Percentiles rank a stretch among this genome's conserved stretches.
Evolutionary conservation across 176 grass and related monocot genomes (phyloP).

Genomic region (Lolium multiflorum): DNA sequence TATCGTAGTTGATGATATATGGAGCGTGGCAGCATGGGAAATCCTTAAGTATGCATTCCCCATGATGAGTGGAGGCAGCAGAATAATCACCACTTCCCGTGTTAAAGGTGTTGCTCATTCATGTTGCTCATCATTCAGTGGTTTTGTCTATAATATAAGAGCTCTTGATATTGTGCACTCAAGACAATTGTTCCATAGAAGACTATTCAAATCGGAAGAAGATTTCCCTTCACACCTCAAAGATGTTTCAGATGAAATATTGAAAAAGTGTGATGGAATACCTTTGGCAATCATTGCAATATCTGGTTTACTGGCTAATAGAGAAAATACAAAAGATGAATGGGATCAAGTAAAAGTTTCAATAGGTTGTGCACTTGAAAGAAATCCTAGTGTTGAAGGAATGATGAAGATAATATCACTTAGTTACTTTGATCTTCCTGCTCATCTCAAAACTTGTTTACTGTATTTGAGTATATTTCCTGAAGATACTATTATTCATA

Average conservation of each 20-base stretch:
- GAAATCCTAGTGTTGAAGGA: background rate
- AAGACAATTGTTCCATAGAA: no score
- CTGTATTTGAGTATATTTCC: slow-evolving; percentile 20
- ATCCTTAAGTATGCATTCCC: no score
- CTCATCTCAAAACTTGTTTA: no score
- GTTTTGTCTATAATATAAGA: no score
- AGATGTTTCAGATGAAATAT: background rate
- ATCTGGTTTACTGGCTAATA: background rate
- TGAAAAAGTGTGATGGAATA: background rate
- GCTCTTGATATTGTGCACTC: no score
- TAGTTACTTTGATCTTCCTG: background rate
- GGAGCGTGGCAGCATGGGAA: no score
- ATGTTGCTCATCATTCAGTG: no score
- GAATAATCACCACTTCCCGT: no score
- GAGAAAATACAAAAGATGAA: background rate
- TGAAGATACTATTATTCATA: background rate
- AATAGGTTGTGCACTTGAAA: background rate
- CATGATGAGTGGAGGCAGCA: no score
- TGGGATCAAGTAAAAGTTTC: background rate
- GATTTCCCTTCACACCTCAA: background rate
- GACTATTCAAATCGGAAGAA: no score
- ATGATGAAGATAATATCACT: background rate
- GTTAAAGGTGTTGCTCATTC: no score
- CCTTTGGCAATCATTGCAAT: slow-evolving; percentile 21
- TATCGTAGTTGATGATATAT: no score